phyloP scores from a whole-genome alignment of 495 filamentous ascomycete genomes.

The Polyplosphaeria fusca region DNA sequence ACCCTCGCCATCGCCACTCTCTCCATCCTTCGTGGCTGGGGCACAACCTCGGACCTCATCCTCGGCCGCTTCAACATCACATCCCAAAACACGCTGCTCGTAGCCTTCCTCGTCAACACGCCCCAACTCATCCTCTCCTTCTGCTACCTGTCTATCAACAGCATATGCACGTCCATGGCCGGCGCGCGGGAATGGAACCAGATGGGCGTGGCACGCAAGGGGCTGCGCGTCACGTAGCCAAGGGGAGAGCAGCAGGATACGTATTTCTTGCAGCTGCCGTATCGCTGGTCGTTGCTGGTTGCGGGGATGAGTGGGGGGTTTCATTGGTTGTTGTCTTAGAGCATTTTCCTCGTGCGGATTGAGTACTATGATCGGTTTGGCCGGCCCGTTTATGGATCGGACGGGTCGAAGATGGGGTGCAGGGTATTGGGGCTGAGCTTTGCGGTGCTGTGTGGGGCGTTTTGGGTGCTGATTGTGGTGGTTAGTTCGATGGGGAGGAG shows the following conservation, averaged over 20 bases:
- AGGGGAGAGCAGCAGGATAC: constrained; percentile 13
- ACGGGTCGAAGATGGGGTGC: not conserved
- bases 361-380: not conserved
- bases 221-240: constrained; percentile 12
- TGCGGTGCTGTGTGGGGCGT: constrained; percentile 1
- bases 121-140: constrained; percentile 28
- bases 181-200: constrained; percentile 11
- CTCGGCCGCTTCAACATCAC: not conserved
- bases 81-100: not conserved
- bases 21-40: not conserved
- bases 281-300: constrained; percentile 23
- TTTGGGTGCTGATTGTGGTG: not conserved
- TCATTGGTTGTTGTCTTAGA: constrained; percentile 28
- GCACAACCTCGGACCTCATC: not conserved
- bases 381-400: not conserved
- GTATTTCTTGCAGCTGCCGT: constrained; percentile 29
- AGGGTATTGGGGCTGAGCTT: constrained; percentile 6
- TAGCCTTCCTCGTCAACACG: constrained; percentile 10
- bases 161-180: constrained; percentile 23
- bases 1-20: not conserved
- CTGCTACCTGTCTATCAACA: constrained; percentile 24
- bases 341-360: constrained; percentile 26
- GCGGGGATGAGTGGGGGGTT: constrained; percentile 10
- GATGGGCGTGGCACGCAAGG: constrained; percentile 7
- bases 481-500: not conserved